Percentiles rank a stretch among this genome's conserved stretches.
Conservation (phyloP, 768 basidiomycete species). For the Rhodotorula babjevae region DNA sequence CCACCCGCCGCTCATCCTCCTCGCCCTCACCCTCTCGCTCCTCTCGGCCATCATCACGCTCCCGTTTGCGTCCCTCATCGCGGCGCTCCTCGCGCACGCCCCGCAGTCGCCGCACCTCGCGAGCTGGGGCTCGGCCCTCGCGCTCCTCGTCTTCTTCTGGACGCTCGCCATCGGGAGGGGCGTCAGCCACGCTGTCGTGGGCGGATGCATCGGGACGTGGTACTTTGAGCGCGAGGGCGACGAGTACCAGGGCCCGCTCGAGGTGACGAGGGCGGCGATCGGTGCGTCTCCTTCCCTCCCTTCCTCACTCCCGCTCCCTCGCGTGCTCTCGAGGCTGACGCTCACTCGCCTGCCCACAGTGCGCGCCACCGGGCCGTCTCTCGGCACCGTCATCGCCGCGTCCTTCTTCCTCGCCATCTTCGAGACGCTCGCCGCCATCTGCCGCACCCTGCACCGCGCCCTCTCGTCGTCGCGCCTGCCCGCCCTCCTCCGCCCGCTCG, state of each 20-base stretch:
- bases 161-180: slow-evolving; percentile 75
- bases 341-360: slow-evolving; percentile 48
- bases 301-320: too few relatives aligned
- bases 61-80: slow-evolving; percentile 74
- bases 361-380: slow-evolving; percentile 72
- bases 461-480: slow-evolving; percentile 38
- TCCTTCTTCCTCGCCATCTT: slow-evolving; percentile 69
- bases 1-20: slow-evolving; percentile 68
- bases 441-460: slow-evolving; percentile 30
- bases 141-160: slow-evolving; percentile 62
- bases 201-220: slow-evolving; percentile 85
- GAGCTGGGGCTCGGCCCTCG: slow-evolving; percentile 60
- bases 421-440: slow-evolving; percentile 57
- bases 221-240: slow-evolving; percentile 66
- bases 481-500: slow-evolving; percentile 43
- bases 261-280: slow-evolving; percentile 24
- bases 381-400: slow-evolving; percentile 73
- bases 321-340: too few relatives aligned
- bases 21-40: slow-evolving; percentile 71
- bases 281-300: not conserved
- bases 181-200: slow-evolving; percentile 65
- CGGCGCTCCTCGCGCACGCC: slow-evolving; percentile 68
- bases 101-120: slow-evolving; percentile 45
- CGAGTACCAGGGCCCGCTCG: slow-evolving; percentile 8
- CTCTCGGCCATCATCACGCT: slow-evolving; percentile 63